Base-by-base conservation (phyloP, 2,329 filamentous ascomycete genomes). In the Aspergillus texensis region DNA sequence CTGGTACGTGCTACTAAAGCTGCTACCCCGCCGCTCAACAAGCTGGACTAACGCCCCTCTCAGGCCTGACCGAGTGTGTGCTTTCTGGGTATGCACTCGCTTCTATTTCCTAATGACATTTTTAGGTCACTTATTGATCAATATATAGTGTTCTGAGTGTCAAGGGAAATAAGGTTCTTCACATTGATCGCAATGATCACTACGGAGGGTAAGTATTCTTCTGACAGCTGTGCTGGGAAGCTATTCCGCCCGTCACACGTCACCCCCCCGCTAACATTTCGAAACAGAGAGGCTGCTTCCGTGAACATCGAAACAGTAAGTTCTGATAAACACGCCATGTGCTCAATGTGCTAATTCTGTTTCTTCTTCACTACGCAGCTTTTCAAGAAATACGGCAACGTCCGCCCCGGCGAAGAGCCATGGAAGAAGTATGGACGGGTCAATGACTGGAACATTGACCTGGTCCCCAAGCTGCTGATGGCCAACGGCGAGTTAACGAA, bases 401-500 rank as follows among this genome's bases (percentile, higher is more conserved):
- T 88, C 77, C 79, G 82, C 64, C 78, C 86, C 66, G 92, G 91
- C 72, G 90, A 93, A 76, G 92, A 97, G 85, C 94, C 94, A 70
- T 98, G 95, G 95, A 94, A 96, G 85, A 94, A 97, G 82, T 98
- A 97, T 80, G 94, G 94, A 73, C 91, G 95, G 65, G 85, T 89
- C 78, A 97, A 97, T 83, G 94, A 98, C 86, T 99, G 95, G 95
- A 98, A 97, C 85, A 96, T 99, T 81, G 96, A 99, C 78, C 87
- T 99, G 66, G 94, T 99, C 56, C 94, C 95, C 71, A 99, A 99
- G 86, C 90, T 99, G 75, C 88, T 99, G 80, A 98, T 99, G 94
- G 93, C 94, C 65, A 97, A 96, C 68, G 95, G 95, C 80, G 94
- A 99, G 83, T 86, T 99, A 77, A 98, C 94, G 79, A 98, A 98